Evolutionary conservation across 106 monocot genomes (phyloP), one percentile per base, ranked within the genome.

Genomic region (Acorus calamus): DNA sequence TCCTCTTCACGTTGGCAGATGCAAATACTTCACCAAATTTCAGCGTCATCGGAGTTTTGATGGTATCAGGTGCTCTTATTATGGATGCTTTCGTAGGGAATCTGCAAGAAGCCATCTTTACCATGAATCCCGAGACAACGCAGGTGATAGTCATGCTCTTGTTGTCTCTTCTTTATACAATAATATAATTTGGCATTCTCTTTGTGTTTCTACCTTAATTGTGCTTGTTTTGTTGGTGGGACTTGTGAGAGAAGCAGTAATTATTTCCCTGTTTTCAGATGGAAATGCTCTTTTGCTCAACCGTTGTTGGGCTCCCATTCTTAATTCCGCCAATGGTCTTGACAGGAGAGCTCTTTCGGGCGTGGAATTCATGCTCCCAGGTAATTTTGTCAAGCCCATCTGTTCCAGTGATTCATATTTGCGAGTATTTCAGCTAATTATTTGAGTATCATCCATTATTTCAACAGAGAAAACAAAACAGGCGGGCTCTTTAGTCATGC

Each of bases 251-350:
- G 28, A 28, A 28, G 28, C 28, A 28, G 28, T 28, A 28, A 28
- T 28, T 28, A 28, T 28, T 28, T 28, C 0, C 28, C 28, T 28
- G 28, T 42, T 7, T 61, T 5, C 14, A 93, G 93, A 93, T 83
- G 89, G 93, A 93, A 64, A 93, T 93, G 93, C 71, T 93, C 13
- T 93, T 86, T 65, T 93, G 93, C 73, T 93, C 85, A 0, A 93
- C 93, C 2, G 81, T 83, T 14, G 81, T 93, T 12, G 89, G 93
- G 2, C 66, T 93, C 7, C 93, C 93, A 11, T 70, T 92, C 60
- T 67, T 93, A 69, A 74, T 86, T 44, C 75, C 74, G 2, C 93
- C 93, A 4, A 89, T 93, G 89, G n/a, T 93, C 63, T 57, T 93
- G 8, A 93, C 86, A 8, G 93, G 93, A 45, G 93, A 93, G 61